Conservation (phyloP, 129 eudicot genomes). For the Flaveria sonorensis region DNA sequence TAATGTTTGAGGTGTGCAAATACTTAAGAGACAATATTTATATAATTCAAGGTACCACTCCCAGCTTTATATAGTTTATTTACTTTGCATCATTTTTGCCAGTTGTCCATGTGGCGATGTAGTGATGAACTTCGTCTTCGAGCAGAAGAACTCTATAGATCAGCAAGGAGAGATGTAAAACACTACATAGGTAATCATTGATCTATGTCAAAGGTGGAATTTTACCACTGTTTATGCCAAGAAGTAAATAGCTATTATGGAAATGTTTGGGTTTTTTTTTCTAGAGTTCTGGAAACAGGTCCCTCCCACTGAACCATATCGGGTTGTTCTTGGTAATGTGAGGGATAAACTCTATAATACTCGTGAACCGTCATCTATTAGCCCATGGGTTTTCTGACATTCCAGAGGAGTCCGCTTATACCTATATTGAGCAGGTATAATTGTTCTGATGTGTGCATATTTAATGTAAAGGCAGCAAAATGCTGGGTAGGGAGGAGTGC, state of each 20-base stretch:
- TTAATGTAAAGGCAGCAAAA: not conserved
- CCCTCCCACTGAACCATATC: conserved; percentile 87
- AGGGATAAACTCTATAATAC: conserved; percentile 86
- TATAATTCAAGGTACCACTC: not conserved
- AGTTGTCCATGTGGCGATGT: conserved; percentile 99
- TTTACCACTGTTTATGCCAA: conserved; percentile 4
- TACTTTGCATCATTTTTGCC: conserved; percentile 26
- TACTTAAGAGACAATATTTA: not conserved
- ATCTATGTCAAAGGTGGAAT: not conserved
- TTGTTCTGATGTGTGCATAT: not conserved
- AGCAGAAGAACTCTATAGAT: conserved; percentile 71
- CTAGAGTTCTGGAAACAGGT: conserved; percentile 95
- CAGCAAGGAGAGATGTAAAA: conserved; percentile 84
- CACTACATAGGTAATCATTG: conserved; percentile 75
- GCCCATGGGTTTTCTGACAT: conserved; percentile 77
- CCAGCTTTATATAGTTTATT: conserved; percentile 17
- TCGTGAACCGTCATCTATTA: conserved; percentile 85
- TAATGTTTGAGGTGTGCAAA: conserved; percentile 88
- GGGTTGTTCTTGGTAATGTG: conserved; percentile 93
- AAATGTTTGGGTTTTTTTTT: not conserved
- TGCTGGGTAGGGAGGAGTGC: not conserved
- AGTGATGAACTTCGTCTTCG: conserved; percentile 81
- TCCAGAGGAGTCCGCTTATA: conserved; percentile 82
- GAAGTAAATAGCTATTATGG: conserved; percentile 2
- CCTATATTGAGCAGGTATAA: conserved; percentile 70